A percentile compares a stretch with the other conserved stretches of the same genome.
Conservation (phyloP, 495 filamentous ascomycete genomes). For the Thozetella sp. region DNA sequence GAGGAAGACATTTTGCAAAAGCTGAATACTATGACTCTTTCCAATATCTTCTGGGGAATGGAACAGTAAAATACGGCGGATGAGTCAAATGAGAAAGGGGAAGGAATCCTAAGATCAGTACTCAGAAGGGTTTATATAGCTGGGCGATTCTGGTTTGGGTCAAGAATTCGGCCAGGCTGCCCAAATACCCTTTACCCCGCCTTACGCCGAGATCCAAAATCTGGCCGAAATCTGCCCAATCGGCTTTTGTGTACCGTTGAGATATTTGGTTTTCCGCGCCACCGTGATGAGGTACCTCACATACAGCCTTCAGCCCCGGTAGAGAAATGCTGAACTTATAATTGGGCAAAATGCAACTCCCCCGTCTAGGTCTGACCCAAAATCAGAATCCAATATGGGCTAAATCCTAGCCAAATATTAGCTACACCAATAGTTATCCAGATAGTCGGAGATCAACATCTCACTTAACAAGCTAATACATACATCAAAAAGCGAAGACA, state of each 20-base stretch:
- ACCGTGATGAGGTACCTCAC: no score
- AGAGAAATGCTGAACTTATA: not conserved
- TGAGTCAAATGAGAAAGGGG: not conserved
- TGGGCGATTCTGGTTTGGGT: not conserved
- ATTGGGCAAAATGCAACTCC: not conserved
- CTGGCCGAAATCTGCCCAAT: not conserved
- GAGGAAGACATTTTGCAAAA: not conserved
- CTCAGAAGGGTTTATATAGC: not conserved
- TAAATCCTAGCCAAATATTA: not conserved
- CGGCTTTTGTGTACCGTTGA: not conserved
- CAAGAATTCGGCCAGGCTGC: not conserved
- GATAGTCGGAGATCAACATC: no score
- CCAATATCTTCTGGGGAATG: not conserved
- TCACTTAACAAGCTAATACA: no score
- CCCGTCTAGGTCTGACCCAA: not conserved
- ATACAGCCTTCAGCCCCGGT: no score
- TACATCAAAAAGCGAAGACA: no score
- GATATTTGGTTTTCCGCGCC: not conserved
- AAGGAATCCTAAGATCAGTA: no score
- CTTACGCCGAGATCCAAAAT: not conserved
- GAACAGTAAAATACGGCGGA: not conserved
- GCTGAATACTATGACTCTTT: not conserved
- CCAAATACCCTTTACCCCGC: not conserved
- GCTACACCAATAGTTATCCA: not conserved
- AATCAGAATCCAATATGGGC: not conserved